phyloP scores from a whole-genome alignment of 495 filamentous ascomycete species.

The Annulohypoxylon nitens region DNA sequence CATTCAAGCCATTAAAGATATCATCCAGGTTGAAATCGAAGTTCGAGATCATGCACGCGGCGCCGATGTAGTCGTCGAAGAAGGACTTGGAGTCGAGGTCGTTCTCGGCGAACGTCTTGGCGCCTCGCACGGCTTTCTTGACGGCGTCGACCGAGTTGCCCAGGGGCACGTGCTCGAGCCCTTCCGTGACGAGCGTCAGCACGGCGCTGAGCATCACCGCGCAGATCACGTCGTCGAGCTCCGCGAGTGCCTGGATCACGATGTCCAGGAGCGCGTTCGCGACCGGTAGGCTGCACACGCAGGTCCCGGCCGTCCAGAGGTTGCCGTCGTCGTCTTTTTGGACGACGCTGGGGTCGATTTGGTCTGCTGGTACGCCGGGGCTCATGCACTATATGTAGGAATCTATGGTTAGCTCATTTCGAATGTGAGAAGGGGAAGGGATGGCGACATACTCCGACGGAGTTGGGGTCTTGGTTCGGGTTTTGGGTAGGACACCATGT shows the following conservation, averaged over 20 bases:
- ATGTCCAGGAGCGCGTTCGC: slow-evolving; percentile 32
- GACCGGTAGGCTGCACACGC: slow-evolving; percentile 29
- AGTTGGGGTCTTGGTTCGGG: slow-evolving; percentile 35
- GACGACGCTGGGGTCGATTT: slow-evolving; percentile 34
- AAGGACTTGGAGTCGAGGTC: slow-evolving; percentile 38
- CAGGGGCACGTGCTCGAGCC: slow-evolving; percentile 27
- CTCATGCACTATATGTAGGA: slow-evolving; percentile 31
- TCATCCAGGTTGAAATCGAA: slow-evolving; percentile 41
- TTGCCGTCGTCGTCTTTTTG: slow-evolving; percentile 43
- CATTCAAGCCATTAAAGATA: slow-evolving; percentile 19
- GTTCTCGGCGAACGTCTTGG: slow-evolving; percentile 45
- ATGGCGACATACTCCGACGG: slow-evolving; percentile 36
- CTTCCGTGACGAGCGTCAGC: slow-evolving; percentile 33
- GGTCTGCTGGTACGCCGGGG: slow-evolving; percentile 16
- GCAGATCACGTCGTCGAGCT: slow-evolving; percentile 44
- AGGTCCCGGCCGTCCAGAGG: slow-evolving; percentile 32
- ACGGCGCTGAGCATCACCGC: slow-evolving; percentile 35
- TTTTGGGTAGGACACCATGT: slow-evolving; percentile 35
- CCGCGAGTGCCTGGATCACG: slow-evolving; percentile 33
- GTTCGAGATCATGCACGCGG: slow-evolving; percentile 17
- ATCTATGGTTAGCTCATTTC: slow-evolving; percentile 4
- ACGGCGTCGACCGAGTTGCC: slow-evolving; percentile 16
- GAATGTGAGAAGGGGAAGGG: neutral
- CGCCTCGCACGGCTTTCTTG: slow-evolving; percentile 36
- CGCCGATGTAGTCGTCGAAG: slow-evolving; percentile 36